A percentile compares a stretch with the other conserved stretches of the same genome.
Evolutionary conservation across 352 stramenopile genomes (phyloP).

Genomic region (Phytophthora europaea): DNA sequence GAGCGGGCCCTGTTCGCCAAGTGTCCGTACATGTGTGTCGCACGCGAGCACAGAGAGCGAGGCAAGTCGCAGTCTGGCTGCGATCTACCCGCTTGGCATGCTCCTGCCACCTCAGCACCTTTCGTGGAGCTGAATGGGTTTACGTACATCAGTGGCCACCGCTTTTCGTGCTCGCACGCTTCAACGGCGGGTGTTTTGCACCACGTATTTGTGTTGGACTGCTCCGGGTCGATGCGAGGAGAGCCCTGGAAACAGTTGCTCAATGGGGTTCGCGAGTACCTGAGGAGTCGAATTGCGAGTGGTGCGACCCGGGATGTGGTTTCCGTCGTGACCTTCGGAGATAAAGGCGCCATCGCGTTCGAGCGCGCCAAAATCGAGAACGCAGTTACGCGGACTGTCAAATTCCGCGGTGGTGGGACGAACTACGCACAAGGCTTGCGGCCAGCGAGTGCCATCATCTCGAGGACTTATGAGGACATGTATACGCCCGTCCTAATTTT

Average conservation of each 20-base stretch:
- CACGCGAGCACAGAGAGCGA: slow-evolving; percentile 25
- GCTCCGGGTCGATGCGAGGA: slow-evolving; percentile 41
- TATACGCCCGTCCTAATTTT: slow-evolving; percentile 48
- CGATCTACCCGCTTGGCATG: slow-evolving; percentile 35
- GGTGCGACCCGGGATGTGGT: slow-evolving; percentile 32
- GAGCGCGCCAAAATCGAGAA: not conserved
- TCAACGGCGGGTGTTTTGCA: slow-evolving; percentile 25
- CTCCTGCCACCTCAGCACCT: not conserved
- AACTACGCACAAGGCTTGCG: slow-evolving; percentile 35
- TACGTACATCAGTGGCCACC: slow-evolving; percentile 27
- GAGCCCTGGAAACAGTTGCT: slow-evolving; percentile 30
- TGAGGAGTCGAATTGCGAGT: slow-evolving; percentile 6
- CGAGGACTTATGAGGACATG: slow-evolving; percentile 48
- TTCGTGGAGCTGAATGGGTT: slow-evolving; percentile 21
- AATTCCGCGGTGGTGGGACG: not conserved
- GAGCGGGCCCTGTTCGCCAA: slow-evolving; percentile 26
- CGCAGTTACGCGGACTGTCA: not conserved
- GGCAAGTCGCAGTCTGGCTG: slow-evolving; percentile 25
- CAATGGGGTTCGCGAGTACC: slow-evolving; percentile 14
- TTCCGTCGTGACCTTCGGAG: slow-evolving; percentile 38
- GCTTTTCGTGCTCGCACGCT: slow-evolving; percentile 38
- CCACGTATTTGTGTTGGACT: slow-evolving; percentile 46
- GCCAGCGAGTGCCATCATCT: slow-evolving; percentile 60
- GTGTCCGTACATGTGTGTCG: slow-evolving; percentile 35
- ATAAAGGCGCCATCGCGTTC: slow-evolving; percentile 3